A percentile compares a stretch with the other conserved stretches of the same genome.
Evolutionary conservation across 2,329 filamentous ascomycete species (phyloP).

Genomic region (Aspergillus sp.): DNA sequence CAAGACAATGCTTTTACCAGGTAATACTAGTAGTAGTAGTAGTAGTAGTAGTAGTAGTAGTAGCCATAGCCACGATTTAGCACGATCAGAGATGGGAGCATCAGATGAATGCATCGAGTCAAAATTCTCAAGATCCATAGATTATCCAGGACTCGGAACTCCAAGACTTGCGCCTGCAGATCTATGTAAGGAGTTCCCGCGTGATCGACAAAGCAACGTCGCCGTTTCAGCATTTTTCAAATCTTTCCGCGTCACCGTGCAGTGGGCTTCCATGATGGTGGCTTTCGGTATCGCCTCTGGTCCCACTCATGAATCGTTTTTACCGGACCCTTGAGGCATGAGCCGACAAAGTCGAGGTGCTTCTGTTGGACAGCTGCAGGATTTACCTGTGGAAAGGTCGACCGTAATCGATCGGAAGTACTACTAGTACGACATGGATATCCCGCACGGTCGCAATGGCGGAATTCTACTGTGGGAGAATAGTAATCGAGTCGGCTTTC

Average conservation of each 20-base stretch:
- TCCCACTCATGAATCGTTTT: not conserved
- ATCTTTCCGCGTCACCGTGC: constrained; percentile 14
- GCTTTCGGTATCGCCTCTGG: not conserved
- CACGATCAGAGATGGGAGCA: no score
- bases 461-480: not conserved
- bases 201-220: constrained; percentile 29
- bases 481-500: not conserved
- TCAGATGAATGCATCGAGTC: no score
- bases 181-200: constrained; percentile 32
- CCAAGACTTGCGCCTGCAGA: constrained; percentile 23
- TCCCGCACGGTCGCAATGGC: not conserved
- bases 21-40: no score
- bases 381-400: no score
- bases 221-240: constrained; percentile 17
- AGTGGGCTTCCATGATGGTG: not conserved
- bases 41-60: no score
- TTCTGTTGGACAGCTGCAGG: not conserved
- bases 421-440: not conserved
- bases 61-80: no score
- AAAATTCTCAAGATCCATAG: no score
- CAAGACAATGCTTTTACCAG: no score
- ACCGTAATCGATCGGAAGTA: not conserved
- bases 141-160: not conserved
- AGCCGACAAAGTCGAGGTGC: not conserved
- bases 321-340: not conserved